Conservation (phyloP, 805 yeast genomes). For the Wickerhamomyces canadensis region DNA sequence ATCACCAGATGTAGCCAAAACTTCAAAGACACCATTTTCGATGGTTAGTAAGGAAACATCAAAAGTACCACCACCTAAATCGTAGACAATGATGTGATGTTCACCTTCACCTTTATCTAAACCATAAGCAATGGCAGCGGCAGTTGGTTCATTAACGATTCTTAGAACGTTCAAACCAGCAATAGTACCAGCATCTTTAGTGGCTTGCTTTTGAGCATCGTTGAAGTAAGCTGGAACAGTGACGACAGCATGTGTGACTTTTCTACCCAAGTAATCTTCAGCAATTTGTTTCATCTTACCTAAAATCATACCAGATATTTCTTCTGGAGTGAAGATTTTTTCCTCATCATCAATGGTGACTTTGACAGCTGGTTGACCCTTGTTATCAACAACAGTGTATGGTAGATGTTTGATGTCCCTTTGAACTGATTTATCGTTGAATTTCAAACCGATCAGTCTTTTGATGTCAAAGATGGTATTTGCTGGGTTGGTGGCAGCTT, state of each 20-base stretch:
- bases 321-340: constrained; percentile 85
- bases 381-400: constrained; percentile 59
- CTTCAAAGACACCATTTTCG: constrained; percentile 91
- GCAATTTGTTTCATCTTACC: constrained; percentile 91
- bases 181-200: constrained; percentile 89
- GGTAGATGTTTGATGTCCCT: constrained; percentile 82
- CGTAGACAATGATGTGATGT: constrained; percentile 87
- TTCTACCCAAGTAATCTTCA: constrained; percentile 80
- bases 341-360: constrained; percentile 70
- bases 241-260: constrained; percentile 85
- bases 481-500: constrained; percentile 81
- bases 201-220: constrained; percentile 92
- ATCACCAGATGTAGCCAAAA: constrained; percentile 91
- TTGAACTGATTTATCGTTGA: constrained; percentile 70
- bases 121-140: constrained; percentile 97
- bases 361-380: constrained; percentile 78
- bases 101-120: constrained; percentile 77
- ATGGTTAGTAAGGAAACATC: constrained; percentile 86
- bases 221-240: constrained; percentile 93
- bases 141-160: constrained; percentile 92
- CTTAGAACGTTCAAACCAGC: constrained; percentile 86
- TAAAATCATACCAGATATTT: constrained; percentile 86
- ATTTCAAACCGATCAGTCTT: constrained; percentile 85
- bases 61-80: constrained; percentile 97
- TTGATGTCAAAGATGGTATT: constrained; percentile 90